Percentiles rank a stretch among this genome's conserved stretches.
Evolutionary conservation across 2,329 filamentous ascomycete genomes (phyloP).

Genomic region (Verticillium klebahnii): DNA sequence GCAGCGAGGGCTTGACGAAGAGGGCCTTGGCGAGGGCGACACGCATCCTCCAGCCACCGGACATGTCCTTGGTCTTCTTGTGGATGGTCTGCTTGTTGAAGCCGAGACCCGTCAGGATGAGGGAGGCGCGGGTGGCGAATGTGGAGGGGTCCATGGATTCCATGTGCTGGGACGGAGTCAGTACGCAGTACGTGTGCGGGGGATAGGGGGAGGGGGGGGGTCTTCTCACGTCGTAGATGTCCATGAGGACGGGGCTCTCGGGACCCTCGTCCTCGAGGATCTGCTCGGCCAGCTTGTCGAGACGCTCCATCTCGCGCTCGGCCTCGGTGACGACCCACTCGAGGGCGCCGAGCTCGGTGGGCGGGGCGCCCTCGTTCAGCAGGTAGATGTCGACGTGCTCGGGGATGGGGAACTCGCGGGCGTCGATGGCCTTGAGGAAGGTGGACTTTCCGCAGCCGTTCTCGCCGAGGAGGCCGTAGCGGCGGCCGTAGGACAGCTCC

Average conservation of each 20-base stretch:
- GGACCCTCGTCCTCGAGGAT: slow-evolving; percentile 90
- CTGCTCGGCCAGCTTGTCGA: slow-evolving; percentile 85
- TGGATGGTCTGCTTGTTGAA: slow-evolving; percentile 98
- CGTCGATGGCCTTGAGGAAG: slow-evolving; percentile 89
- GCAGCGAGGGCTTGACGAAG: slow-evolving; percentile 94
- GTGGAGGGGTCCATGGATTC: slow-evolving; percentile 98
- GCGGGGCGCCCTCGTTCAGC: slow-evolving; percentile 92
- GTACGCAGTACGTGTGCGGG: slow-evolving; percentile 5
- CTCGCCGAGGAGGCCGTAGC: slow-evolving; percentile 94
- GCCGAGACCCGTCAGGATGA: slow-evolving; percentile 96
- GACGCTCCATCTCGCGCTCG: slow-evolving; percentile 82
- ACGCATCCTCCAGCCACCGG: slow-evolving; percentile 99
- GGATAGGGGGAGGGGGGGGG: not conserved
- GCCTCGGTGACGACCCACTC: slow-evolving; percentile 98
- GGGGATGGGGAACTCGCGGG: slow-evolving; percentile 91
- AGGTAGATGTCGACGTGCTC: slow-evolving; percentile 98
- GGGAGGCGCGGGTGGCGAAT: slow-evolving; percentile 89
- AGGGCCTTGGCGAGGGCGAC: slow-evolving; percentile 95
- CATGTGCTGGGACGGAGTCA: slow-evolving; percentile 65
- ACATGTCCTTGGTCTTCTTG: slow-evolving; percentile 99
- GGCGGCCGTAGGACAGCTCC: slow-evolving; percentile 86
- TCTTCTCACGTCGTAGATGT: slow-evolving; percentile 82
- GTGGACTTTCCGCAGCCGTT: slow-evolving; percentile 99
- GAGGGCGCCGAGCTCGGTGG: slow-evolving; percentile 81
- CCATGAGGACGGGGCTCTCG: slow-evolving; percentile 83